Base-by-base conservation (phyloP, 208 protist genomes). In the Acanthamoeba royreba region DNA sequence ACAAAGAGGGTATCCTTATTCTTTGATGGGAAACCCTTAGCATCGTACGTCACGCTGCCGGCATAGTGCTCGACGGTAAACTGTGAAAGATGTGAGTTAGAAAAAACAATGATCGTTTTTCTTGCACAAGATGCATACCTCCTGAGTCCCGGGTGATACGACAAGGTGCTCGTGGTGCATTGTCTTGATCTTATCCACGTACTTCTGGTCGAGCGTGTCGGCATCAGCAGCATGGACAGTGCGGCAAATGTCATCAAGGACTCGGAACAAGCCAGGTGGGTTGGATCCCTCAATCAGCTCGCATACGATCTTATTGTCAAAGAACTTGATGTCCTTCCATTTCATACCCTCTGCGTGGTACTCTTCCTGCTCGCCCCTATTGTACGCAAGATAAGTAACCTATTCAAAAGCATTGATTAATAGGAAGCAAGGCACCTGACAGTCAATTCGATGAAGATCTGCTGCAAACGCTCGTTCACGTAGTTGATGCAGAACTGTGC, bases 381-480 rank as follows among this genome's bases (percentile, higher is more conserved):
- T 25, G 53, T 63, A 63, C 25, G 25, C 25, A 63, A 63, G 25
- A 63, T 25, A 11, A 22, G 22, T 22, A 81, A 22, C 69, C 5
- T 11, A 33, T 8, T 77, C 43, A 22, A 92, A n/a, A 22, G 49
- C 49, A 13, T n/a, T 58, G 49, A 22, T 22, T 22, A 22, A n/a
- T n/a, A 58, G 49, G 22, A 58, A 58, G 49, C 13, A 22, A 22
- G 49, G 49, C 22, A 97, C 92, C 98, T 98, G 28, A 99, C 96
- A 19, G 98, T 99, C 33, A 99, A 96, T 53, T 99, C 98, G 91
- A 99, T 99, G 94, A 99, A 99, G 81, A 99, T 99, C 94, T 99
- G 98, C 95, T 99, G 99, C 33, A 99, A 96, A 94, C 99, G 99
- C 94, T 99, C 99, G 94, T 99, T 99, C 43, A 96, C 95, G 87